Base-by-base conservation (phyloP, 257 asterid genomes). In the Verbena officinalis region DNA sequence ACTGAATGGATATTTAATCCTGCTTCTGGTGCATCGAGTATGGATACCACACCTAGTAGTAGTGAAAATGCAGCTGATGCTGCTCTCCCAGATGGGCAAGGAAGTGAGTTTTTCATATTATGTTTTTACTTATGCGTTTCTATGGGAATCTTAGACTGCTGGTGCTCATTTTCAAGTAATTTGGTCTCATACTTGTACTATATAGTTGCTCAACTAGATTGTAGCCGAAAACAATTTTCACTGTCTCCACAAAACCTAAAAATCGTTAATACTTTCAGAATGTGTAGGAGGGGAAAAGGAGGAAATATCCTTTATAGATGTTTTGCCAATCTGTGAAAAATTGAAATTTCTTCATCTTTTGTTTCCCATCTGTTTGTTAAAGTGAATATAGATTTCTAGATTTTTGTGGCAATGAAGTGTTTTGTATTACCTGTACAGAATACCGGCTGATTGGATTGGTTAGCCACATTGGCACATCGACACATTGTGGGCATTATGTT, bases 401-500 rank as follows among this genome's bases (percentile, higher is more conserved):
- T 42, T 13, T 39, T 15, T 64, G 45, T 65, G 54, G 55, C 64
- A 27, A 27, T n/a, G 44, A 50, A 22, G 58, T 15, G 22, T 36
- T 57, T 46, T 11, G 10, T 65, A 59, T 73, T 34, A 55, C 64
- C 38, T 60, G n/a, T 55, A 44, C 85, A 94, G 99, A 65, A 64
- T 93, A 93, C 79, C 79, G 78, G 34, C 92, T 93, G 11, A 68
- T 87, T 50, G 99, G 97, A 62, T 59, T 94, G 34, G 95, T 90
- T 67, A 90, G 97, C 84, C 97, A 90, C 82, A 90, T 94, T 1
- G 97, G 99, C 39, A 86, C 96, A 27, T 94, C 99, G 14, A 94
- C 96, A 9, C 99, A 90, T 61, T 94, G 99, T 69, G 99, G 99
- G 64, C 99, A 94, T 74, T 94, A 94, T 59, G 99, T 94, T 36